Evolutionary conservation across 805 yeast species (phyloP).

Genomic region (Pichia ethanolica): DNA sequence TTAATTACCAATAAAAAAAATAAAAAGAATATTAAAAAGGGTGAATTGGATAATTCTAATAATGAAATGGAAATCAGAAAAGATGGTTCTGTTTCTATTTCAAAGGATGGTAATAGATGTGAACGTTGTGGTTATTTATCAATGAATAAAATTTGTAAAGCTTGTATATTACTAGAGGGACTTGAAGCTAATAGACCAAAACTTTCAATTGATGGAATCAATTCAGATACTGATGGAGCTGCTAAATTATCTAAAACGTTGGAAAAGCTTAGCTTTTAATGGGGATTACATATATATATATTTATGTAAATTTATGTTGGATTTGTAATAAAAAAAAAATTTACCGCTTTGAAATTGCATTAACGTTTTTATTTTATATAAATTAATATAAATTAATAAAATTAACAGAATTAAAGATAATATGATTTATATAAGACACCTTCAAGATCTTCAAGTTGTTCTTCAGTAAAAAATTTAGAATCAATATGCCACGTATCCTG

Average conservation of each 20-base stretch:
- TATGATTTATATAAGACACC: slow-evolving; percentile 93
- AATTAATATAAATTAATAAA: background rate
- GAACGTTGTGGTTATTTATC: slow-evolving; percentile 89
- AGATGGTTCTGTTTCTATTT: slow-evolving; percentile 55
- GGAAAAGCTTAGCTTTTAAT: slow-evolving; percentile 56
- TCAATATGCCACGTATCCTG: slow-evolving; percentile 97
- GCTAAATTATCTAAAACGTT: slow-evolving; percentile 54
- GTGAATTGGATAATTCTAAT: background rate
- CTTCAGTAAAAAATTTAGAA: slow-evolving; percentile 60
- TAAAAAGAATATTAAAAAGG: slow-evolving; percentile 32
- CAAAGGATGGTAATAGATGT: slow-evolving; percentile 59
- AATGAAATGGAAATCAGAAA: slow-evolving; percentile 46
- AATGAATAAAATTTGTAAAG: slow-evolving; percentile 84
- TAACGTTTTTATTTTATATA: too few species aligned
- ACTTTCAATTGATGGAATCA: slow-evolving; percentile 39
- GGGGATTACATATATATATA: background rate
- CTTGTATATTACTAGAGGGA: slow-evolving; percentile 82
- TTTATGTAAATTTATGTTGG: background rate
- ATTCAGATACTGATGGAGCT: slow-evolving; percentile 46
- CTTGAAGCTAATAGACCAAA: slow-evolving; percentile 71
- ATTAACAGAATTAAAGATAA: slow-evolving; percentile 47
- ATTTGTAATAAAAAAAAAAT: background rate
- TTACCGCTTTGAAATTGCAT: too few species aligned
- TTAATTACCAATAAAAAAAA: slow-evolving; percentile 1
- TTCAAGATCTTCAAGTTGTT: slow-evolving; percentile 83